These are phyloP conservation scores for Dicorynia guianensis DNA, from an alignment of 306 rosid genomes.

Conservation along the genomic window DNA sequence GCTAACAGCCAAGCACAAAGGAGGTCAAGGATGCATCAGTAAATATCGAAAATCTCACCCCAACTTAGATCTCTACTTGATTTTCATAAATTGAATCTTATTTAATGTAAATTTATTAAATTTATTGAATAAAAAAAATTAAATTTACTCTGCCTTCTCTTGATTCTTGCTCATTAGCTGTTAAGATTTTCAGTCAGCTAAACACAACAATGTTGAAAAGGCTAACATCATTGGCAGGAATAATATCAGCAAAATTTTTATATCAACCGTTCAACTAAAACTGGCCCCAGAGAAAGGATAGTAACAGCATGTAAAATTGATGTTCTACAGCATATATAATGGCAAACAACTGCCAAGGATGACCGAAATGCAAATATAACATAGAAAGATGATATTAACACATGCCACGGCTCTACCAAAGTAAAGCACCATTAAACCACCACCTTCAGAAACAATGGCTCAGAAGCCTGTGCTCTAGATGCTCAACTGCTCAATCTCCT, in stretches of 20 bases:
- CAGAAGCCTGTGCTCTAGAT: constrained; percentile 21
- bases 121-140: too few species aligned
- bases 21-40: too few species aligned
- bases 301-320: constrained; percentile 39
- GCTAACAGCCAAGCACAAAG: too few species aligned
- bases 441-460: constrained; percentile 28
- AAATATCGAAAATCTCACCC: too few species aligned
- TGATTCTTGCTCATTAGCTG: too few species aligned
- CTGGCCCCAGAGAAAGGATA: constrained; percentile 40
- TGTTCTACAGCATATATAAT: constrained; percentile 41
- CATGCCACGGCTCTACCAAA: constrained; percentile 39
- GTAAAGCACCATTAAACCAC: constrained; percentile 35
- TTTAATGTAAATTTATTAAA: too few species aligned
- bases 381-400: constrained; percentile 45
- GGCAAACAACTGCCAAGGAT: constrained; percentile 37
- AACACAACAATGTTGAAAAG: background rate
- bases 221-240: background rate
- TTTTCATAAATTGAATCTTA: too few species aligned
- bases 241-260: constrained; percentile 48
- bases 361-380: constrained; percentile 13
- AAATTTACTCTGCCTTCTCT: too few species aligned
- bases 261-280: constrained; percentile 28
- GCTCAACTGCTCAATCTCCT: constrained; percentile 23
- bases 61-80: too few species aligned
- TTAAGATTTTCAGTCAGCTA: background rate